Evolutionary conservation across 495 filamentous ascomycete genomes (phyloP), one percentile per base, ranked within the genome.

Genomic region (Penicillium herquei): DNA sequence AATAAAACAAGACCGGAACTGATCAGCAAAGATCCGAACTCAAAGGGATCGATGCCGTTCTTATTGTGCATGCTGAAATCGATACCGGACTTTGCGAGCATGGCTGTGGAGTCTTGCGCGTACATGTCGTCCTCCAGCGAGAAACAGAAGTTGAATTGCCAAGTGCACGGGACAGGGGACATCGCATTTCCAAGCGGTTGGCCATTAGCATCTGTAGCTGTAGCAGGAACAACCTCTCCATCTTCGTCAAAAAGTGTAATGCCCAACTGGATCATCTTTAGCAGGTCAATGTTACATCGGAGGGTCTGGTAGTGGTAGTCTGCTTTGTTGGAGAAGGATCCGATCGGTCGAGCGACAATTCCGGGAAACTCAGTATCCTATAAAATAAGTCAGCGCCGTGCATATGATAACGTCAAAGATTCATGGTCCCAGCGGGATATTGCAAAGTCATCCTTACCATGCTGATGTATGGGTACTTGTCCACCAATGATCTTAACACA

Each of bases 101-200:
- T 88, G 51, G 92, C 85, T 58, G 96, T 96, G 26, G 92, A 97
- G 32, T 90, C 86, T 64, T 95, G 86, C 39, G 91, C 90, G 72
- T 92, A 98, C 94, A 98, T 98, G 73, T 98, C 94, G 5, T 91
- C 84, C 58, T 93, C 86, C 9, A 96, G 78, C 4, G 91, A 92
- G 68, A 98, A 98, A 62, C 92, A 89, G 74, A 98, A 98, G 76
- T 98, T 97, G 80, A 98, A 98, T 59, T 96, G 91, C 94, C 94
- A 98, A 16, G 94, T 96, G 62, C 87, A 93, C 9, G 92, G 92
- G 32, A 89, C 81, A 26, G 86, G 83, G 7, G 82, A 73, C 45
- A 88, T 78, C 52, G 75, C 80, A 54, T 78, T 80, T n/a, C 70
- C 70, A 13, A 72, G 73, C 6, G 71, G 60, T 71, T 75, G 62